A percentile compares a stretch with the other conserved stretches of the same genome.
These are phyloP conservation scores for Chrysanthemum lavandulifolium DNA, from an alignment of 129 eudicot species.

Conservation along the genomic window DNA sequence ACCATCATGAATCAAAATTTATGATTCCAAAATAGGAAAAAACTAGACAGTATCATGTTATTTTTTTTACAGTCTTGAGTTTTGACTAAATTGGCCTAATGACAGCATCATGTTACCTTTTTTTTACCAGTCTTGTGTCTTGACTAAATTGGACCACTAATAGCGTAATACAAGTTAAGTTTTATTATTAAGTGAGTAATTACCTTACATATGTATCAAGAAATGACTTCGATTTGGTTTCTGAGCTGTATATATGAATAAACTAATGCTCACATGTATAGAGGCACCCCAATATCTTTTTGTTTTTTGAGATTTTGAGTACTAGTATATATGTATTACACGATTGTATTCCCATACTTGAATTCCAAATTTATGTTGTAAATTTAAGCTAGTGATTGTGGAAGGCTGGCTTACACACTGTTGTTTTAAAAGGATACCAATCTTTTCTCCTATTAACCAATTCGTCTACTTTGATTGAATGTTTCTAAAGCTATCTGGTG, in stretches of 20 bases:
- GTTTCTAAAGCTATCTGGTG: background rate
- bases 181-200: background rate
- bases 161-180: background rate
- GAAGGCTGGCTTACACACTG: background rate
- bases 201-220: slow-evolving; percentile 2
- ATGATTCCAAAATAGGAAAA: no score
- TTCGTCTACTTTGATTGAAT: background rate
- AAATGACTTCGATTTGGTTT: background rate
- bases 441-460: background rate
- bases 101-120: no score
- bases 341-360: slow-evolving; percentile 2
- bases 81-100: slow-evolving; percentile 7
- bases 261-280: background rate
- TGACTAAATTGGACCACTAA: slow-evolving; percentile 9
- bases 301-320: background rate
- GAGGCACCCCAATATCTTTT: background rate
- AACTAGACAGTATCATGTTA: no score
- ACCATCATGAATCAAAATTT: no score
- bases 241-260: background rate
- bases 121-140: background rate
- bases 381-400: slow-evolving; percentile 11
- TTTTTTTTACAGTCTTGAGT: background rate
- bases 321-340: background rate
- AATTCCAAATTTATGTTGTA: background rate
- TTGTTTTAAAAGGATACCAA: background rate